These are phyloP conservation scores for Arabidopsis suecica DNA, from an alignment of 345 rosid species.

Conservation along the genomic window DNA sequence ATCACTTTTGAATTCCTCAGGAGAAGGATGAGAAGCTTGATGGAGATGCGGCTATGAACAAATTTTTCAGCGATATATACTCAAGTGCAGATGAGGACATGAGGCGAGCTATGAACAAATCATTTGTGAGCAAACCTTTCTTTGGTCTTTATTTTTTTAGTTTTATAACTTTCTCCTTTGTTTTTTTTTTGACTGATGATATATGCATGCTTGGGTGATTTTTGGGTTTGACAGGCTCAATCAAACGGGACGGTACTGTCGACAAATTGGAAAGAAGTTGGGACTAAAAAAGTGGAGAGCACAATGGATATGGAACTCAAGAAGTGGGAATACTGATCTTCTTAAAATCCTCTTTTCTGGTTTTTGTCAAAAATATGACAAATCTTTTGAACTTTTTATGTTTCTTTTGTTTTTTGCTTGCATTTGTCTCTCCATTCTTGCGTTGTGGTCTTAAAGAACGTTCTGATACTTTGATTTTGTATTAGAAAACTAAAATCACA, in stretches of 20 bases:
- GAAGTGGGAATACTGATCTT: conserved; percentile 68
- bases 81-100: conserved; percentile 69
- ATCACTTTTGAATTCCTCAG: conserved; percentile 44
- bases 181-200: neutral
- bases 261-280: conserved; percentile 87
- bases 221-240: conserved; percentile 56
- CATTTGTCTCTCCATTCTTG: conserved; percentile 7
- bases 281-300: conserved; percentile 69
- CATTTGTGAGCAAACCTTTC: conserved; percentile 60
- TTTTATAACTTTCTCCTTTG: neutral
- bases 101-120: conserved; percentile 81
- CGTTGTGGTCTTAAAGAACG: conserved; percentile 8
- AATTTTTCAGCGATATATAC: conserved; percentile 71
- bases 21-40: conserved; percentile 85
- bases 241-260: conserved; percentile 83
- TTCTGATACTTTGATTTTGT: conserved; percentile 1
- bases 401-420: conserved; percentile 17
- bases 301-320: conserved; percentile 82
- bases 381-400: neutral
- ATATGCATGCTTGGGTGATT: neutral
- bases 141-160: neutral
- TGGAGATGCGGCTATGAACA: conserved; percentile 82
- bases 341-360: neutral
- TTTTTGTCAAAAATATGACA: conserved; percentile 25
- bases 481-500: neutral